phyloP scores from a whole-genome alignment of 208 protist species.

The Trypanosoma avium region DNA sequence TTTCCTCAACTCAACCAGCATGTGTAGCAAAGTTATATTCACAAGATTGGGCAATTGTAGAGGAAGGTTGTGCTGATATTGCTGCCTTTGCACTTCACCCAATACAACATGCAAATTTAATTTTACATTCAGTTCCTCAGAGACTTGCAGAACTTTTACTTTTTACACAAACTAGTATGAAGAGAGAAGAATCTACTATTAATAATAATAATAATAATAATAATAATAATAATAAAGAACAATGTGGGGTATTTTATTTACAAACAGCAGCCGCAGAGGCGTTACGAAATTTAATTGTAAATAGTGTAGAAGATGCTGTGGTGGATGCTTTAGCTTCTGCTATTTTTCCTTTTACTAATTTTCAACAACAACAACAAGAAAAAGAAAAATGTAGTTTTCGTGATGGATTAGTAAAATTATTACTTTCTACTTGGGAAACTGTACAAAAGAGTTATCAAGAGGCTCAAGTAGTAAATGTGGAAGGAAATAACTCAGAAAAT shows the following conservation, averaged over 20 bases:
- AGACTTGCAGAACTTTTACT: slow-evolving; percentile 54
- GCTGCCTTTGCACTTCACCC: slow-evolving; percentile 44
- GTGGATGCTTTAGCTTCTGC: slow-evolving; percentile 40
- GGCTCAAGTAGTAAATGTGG: slow-evolving; percentile 24
- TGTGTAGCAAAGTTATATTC: slow-evolving; percentile 52
- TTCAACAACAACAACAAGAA: slow-evolving; percentile 13
- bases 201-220: not conserved
- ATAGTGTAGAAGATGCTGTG: slow-evolving; percentile 56
- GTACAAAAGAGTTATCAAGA: slow-evolving; percentile 32
- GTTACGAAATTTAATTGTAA: slow-evolving; percentile 61
- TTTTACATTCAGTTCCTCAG: slow-evolving; percentile 41
- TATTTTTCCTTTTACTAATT: not conserved
- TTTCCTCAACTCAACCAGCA: slow-evolving; percentile 4
- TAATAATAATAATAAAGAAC: not conserved
- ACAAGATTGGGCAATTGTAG: slow-evolving; percentile 37
- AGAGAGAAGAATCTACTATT: no score
- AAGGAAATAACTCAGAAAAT: not conserved
- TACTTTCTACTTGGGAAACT: slow-evolving; percentile 35
- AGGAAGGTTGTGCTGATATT: slow-evolving; percentile 60
- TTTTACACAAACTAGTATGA: slow-evolving; percentile 10
- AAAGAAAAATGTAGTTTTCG: slow-evolving; percentile 18
- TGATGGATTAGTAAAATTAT: slow-evolving; percentile 30
- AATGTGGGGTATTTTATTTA: slow-evolving; percentile 41
- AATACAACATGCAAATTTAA: slow-evolving; percentile 34
- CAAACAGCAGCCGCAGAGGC: slow-evolving; percentile 59